Evolutionary conservation across 768 basidiomycete genomes (phyloP).

Genomic region (Macrolepiota fuliginosa): DNA sequence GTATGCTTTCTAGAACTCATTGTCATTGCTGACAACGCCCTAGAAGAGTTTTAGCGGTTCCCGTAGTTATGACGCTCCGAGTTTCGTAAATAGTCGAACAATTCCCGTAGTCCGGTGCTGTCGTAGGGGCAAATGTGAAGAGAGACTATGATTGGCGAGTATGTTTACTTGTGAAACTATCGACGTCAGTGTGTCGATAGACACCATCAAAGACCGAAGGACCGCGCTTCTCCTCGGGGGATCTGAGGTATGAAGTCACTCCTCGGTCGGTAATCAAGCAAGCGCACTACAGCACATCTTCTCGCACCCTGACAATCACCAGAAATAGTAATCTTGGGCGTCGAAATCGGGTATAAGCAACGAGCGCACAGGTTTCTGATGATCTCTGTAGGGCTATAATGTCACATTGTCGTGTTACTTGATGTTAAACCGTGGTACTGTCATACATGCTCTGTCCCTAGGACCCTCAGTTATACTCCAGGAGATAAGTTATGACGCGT

Average conservation of each 20-base stretch:
- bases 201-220: background rate
- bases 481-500: background rate
- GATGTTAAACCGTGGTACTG: background rate
- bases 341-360: background rate
- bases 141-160: background rate
- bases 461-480: background rate
- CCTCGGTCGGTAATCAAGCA: background rate
- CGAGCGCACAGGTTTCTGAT: background rate
- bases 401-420: background rate
- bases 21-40: background rate
- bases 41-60: background rate
- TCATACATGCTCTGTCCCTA: background rate
- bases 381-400: background rate
- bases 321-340: background rate
- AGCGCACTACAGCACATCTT: background rate
- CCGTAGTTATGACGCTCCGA: background rate
- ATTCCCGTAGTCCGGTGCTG: background rate
- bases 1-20: conserved; percentile 2
- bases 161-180: background rate
- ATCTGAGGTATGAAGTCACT: conserved; percentile 1
- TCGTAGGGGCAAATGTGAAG: background rate
- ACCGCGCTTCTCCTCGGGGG: conserved; percentile 5
- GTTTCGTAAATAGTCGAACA: background rate
- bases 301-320: conserved; percentile 1
- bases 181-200: background rate